Evolutionary conservation across 202 grass and related monocot species (phyloP).

Genomic region (Sporobolus alterniflorus): DNA sequence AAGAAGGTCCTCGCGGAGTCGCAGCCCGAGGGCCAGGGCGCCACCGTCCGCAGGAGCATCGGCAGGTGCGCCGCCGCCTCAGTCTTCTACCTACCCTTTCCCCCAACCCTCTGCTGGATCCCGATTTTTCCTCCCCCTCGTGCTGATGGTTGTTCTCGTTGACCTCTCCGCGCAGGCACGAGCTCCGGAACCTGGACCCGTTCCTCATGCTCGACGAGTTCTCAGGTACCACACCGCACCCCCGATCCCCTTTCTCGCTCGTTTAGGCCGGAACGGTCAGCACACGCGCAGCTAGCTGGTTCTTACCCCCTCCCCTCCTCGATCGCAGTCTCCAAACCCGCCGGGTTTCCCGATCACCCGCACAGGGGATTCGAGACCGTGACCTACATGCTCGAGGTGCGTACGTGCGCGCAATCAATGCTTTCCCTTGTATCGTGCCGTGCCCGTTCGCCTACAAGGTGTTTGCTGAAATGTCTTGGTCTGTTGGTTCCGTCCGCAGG

Average conservation of each 20-base stretch:
- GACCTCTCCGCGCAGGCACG: constrained; percentile 43
- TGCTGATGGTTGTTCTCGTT: no score
- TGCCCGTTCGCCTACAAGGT: background rate
- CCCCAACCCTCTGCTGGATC: no score
- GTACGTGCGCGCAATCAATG: constrained; percentile 6
- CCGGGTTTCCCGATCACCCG: constrained; percentile 89
- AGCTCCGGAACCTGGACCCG: constrained; percentile 78
- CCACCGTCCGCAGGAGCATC: constrained; percentile 87
- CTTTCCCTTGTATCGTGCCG: background rate
- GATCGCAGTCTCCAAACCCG: constrained; percentile 66
- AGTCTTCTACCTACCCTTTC: background rate
- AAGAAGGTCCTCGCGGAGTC: constrained; percentile 72
- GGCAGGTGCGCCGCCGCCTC: constrained; percentile 59
- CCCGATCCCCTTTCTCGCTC: background rate
- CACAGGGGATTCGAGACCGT: constrained; percentile 95
- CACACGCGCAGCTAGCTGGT: background rate
- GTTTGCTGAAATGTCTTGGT: constrained; percentile 44
- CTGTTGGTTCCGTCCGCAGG: constrained; percentile 48
- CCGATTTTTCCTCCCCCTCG: no score
- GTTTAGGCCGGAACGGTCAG: background rate
- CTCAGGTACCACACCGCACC: constrained; percentile 28
- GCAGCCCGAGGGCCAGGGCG: constrained; percentile 75
- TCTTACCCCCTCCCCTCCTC: background rate
- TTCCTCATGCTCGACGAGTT: constrained; percentile 94
- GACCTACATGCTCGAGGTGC: constrained; percentile 84